Conservation (phyloP, 2,329 filamentous ascomycete genomes). For the Tricladium varicosporioides region DNA sequence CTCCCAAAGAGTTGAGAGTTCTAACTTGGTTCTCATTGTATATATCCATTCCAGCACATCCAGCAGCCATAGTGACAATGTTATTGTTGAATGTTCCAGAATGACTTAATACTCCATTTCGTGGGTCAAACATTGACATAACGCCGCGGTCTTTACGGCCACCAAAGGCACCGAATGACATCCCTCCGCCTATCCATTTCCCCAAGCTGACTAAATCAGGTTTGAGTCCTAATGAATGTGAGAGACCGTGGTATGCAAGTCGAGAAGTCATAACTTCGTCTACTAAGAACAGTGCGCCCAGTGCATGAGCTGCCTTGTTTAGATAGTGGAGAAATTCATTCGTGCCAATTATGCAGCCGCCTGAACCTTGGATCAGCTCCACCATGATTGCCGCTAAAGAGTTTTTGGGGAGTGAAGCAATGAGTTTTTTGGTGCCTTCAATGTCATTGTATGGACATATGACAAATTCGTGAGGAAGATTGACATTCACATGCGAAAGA, state of each 20-base stretch:
- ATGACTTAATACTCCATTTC: constrained; percentile 45
- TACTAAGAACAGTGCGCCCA: constrained; percentile 59
- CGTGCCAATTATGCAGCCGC: constrained; percentile 52
- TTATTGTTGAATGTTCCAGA: constrained; percentile 71
- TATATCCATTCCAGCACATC: constrained; percentile 32
- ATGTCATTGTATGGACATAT: constrained; percentile 56
- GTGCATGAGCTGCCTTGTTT: constrained; percentile 12
- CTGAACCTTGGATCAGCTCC: constrained; percentile 64
- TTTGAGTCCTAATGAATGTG: constrained; percentile 40
- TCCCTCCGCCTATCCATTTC: constrained; percentile 65
- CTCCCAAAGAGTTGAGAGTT: constrained; percentile 20
- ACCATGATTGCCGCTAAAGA: constrained; percentile 55
- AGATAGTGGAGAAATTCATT: constrained; percentile 23
- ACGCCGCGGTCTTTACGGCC: constrained; percentile 49
- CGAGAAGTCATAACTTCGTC: constrained; percentile 73
- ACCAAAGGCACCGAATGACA: constrained; percentile 66
- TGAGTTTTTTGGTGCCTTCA: constrained; percentile 41
- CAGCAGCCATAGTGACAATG: constrained; percentile 50
- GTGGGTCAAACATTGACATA: constrained; percentile 57
- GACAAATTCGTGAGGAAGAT: constrained; percentile 31
- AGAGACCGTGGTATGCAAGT: constrained; percentile 50
- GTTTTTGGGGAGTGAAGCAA: constrained; percentile 35
- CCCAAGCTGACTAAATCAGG: constrained; percentile 65
- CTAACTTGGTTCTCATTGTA: constrained; percentile 17
- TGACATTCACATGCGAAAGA: constrained; percentile 34